Base-by-base conservation (phyloP, 805 yeast species). In the Pichia insulana region DNA sequence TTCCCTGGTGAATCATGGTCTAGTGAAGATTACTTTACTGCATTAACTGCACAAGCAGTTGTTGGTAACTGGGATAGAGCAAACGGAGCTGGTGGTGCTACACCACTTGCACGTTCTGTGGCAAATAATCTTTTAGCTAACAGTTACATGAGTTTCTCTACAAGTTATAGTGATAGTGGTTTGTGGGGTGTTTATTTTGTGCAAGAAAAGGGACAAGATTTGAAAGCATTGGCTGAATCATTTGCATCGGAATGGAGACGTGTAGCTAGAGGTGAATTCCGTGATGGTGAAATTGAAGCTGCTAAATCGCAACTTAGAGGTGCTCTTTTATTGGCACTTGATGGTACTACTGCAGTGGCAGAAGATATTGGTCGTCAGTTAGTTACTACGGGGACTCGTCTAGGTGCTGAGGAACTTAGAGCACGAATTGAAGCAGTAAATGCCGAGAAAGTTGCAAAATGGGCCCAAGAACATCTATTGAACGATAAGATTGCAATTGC, bases 1-100 rank as follows among this genome's bases (percentile, higher is more conserved):
- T 81, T 92, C n/a, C 97, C 92, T 69, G 97, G 99, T 54, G 96
- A 89, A 19, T 82, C 96, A 31, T 92, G 99, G 99, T 82, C 84
- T 30, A 86, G 92, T 2, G 87, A 94, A 10, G 97, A 92, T 61
- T 92, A 89, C 66, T 89, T 88, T 69, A 83, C 94, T 16, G 96
- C 96, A 0, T 73, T 94, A 32, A 95, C 90, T 1, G 94, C 97
- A 7, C 97, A 92, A 67, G 96, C 97, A 10, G 83, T 92, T 44
- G 82, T 92, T 36, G 98, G 98, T 31, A 85, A 88, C 55, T 92
- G 97, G 97, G 97, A 92, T 63, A 78, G 98, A 58, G 80, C 96
- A 7, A 67, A 83, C 46, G 95, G 96, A 30, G 70, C 84, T 10
- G 78, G 89, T 19, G 42, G 25, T 10, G 94, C 96, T 19, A 83